Evolutionary conservation across 768 basidiomycete genomes (phyloP), one percentile per base, ranked within the genome.

Genomic region (Lactarius psammicola): DNA sequence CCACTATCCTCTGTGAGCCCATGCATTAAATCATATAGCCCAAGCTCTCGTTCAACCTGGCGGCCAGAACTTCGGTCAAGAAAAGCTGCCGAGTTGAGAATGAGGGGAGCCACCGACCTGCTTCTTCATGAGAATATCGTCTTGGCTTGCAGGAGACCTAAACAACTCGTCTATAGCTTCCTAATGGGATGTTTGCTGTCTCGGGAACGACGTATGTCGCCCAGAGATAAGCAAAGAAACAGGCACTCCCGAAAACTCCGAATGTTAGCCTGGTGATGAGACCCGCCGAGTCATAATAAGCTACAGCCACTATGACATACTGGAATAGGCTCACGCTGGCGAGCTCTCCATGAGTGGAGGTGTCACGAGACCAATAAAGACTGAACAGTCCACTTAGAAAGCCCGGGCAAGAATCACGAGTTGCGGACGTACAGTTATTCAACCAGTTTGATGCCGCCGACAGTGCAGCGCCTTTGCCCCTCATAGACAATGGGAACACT

Each of bases 391-490:
- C 11, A 18, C 36, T 20, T 38, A 49, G 34, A 36, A 46, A 11
- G 7, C 3, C 33, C 15, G 26, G 20, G 31, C n/a, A 23, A 5
- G 30, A 44, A 61, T 17, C 38, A n/a, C 9, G n/a, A 9, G 7
- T 13, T 26, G 15, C 38, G 8, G n/a, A 69, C 76, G 46, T 60
- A 78, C 77, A 94, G 65, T 94, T 94, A 71, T 93, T 93, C 30
- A 84, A 70, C 92, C 92, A 94, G 69, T 90, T 91, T n/a, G 88
- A 90, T 3, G 90, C 88, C 2, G 92, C 94, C 23, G 90, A 87
- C 26, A 95, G 71, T 28, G 92, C 85, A 5, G 94, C 92, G 56
- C 94, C 94, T 72, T 87, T 87, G 69, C 89, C 88, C 67, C 92
- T 81, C 77, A 90, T 81, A 2, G 89, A 88, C 0, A 90, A 77